Percentiles rank a stretch among this genome's conserved stretches.
These are phyloP conservation scores for Acanthamoeba triangularis DNA, from an alignment of 208 protist species.

Conservation along the genomic window DNA sequence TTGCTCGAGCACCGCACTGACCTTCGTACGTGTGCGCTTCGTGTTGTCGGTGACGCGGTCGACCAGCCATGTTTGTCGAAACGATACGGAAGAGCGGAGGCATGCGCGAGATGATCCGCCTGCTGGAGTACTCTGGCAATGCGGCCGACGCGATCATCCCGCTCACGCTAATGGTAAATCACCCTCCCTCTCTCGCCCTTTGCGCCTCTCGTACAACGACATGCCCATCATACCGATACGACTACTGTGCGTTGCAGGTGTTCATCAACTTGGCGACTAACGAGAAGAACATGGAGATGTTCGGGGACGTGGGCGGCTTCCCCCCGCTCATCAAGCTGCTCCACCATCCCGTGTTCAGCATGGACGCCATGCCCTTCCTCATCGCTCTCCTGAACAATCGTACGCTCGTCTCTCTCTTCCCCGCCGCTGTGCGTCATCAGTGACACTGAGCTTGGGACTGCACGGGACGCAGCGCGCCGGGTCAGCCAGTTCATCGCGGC, in stretches of 20 bases:
- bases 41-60: neutral
- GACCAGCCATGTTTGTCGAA: slow-evolving; percentile 21
- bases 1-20: neutral
- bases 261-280: slow-evolving; percentile 69
- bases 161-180: slow-evolving; percentile 59
- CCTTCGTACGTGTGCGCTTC: neutral
- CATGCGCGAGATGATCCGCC: slow-evolving; percentile 62
- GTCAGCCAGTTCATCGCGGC: slow-evolving; percentile 32
- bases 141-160: slow-evolving; percentile 62
- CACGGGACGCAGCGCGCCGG: neutral
- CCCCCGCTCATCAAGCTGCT: slow-evolving; percentile 52
- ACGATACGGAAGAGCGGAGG: slow-evolving; percentile 45
- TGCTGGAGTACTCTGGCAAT: slow-evolving; percentile 54
- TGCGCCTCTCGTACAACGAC: neutral
- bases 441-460: neutral
- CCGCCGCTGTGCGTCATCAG: neutral
- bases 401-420: neutral
- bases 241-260: neutral
- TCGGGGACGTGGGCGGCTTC: slow-evolving; percentile 30
- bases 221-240: neutral
- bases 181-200: neutral
- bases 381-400: slow-evolving; percentile 40
- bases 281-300: slow-evolving; percentile 69
- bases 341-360: slow-evolving; percentile 63
- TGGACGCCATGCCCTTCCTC: slow-evolving; percentile 73